Evolutionary conservation across 2,329 filamentous ascomycete genomes (phyloP).

Genomic region (Colletotrichum orbiculare): DNA sequence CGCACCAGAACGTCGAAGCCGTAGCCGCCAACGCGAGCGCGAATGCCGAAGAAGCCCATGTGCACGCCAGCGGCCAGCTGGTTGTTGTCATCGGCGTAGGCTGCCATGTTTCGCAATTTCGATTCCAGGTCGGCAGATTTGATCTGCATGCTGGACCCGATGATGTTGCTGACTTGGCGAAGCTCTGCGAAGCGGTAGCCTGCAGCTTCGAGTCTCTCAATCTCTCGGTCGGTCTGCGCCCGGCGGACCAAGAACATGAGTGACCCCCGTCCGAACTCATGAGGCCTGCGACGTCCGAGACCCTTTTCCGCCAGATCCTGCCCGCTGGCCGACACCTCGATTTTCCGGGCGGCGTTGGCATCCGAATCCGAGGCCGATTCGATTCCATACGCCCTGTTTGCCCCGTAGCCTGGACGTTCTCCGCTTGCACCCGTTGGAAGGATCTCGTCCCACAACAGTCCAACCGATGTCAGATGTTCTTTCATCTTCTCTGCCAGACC

Average conservation of each 20-base stretch:
- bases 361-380: slow-evolving; percentile 26
- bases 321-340: slow-evolving; percentile 32
- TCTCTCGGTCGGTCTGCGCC: slow-evolving; percentile 67
- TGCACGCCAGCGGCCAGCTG: slow-evolving; percentile 66
- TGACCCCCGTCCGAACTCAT: slow-evolving; percentile 75
- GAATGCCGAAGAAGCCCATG: slow-evolving; percentile 67
- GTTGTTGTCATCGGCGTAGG: slow-evolving; percentile 60
- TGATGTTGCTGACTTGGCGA: slow-evolving; percentile 73
- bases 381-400: slow-evolving; percentile 17
- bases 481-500: slow-evolving; percentile 77
- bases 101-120: slow-evolving; percentile 73
- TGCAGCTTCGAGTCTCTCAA: slow-evolving; percentile 71
- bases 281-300: slow-evolving; percentile 39
- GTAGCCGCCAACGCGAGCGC: slow-evolving; percentile 60
- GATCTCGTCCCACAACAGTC: slow-evolving; percentile 81
- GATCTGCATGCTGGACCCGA: slow-evolving; percentile 81
- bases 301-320: slow-evolving; percentile 57
- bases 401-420: slow-evolving; percentile 37
- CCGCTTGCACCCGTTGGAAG: slow-evolving; percentile 68
- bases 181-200: slow-evolving; percentile 84
- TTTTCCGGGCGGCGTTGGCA: slow-evolving; percentile 31
- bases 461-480: slow-evolving; percentile 70
- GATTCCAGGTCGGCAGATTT: slow-evolving; percentile 68
- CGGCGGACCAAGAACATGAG: slow-evolving; percentile 82
- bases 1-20: slow-evolving; percentile 74